Base-by-base conservation (phyloP, 2,329 filamentous ascomycete genomes). In the Allantophomopsis lycopodina region DNA sequence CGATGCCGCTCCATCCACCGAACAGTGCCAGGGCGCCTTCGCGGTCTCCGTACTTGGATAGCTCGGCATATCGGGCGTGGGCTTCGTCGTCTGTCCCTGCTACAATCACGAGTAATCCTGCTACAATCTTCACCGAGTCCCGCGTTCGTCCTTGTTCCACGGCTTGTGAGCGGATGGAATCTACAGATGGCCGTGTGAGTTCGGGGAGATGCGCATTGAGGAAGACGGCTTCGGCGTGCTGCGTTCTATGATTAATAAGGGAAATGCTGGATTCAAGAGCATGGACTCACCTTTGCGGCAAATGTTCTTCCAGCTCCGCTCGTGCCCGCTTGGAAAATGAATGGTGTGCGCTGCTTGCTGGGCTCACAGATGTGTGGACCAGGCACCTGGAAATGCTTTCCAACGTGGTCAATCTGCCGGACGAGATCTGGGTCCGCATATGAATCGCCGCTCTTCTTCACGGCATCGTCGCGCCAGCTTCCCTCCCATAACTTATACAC, bases 1-100 rank as follows among this genome's bases (percentile, higher is more conserved):
- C 73, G 36, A 79, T 76, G 0, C 76, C 81, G 0, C 80, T 84
- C 79, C 80, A 86, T 2, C 81, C 81, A 15, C 79, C 78, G 48
- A 85, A 86, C 14, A 85, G 56, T 1, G 79, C 76, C 41, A 84
- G 53, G 0, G 79, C 80, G 2, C 81, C 81, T 46, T 79, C 80
- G 33, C 70, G 63, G 2, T 69, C 70, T 0, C 76, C 80, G 50
- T 82, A 73, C 40, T 68, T 65, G 8, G 68, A 63, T 43, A 74
- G 76, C 5, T 82, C 73, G 0, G 64, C 58, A 38, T 78, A 72
- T 56, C 83, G 84, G 6, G 65, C 69, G 42, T 66, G 58, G 0
- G 81, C 80, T 51, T 82, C 78, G 41, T 77, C 74, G 45, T 81
- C 70, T 0, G 79, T 84, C 28, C 56, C 61, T 0, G 76, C 80